Evolutionary conservation across 129 eudicot species (phyloP).

Genomic region (Tanacetum coccineum): DNA sequence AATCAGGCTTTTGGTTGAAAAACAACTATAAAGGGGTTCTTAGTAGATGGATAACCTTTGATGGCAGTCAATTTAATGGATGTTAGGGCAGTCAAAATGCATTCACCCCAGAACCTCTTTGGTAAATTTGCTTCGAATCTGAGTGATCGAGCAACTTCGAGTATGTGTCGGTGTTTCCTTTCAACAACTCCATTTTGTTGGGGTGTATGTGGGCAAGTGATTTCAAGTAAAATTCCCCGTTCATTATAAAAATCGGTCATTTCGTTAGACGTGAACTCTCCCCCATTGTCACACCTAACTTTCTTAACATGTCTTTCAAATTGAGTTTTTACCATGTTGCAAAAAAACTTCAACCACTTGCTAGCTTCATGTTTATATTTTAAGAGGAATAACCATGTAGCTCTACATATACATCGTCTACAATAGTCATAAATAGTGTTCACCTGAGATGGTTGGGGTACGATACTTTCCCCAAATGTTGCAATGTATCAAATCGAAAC

Average conservation of each 20-base stretch:
- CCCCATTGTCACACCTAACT: background rate
- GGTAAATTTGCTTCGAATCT: background rate
- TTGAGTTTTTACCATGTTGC: background rate
- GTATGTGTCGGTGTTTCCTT: background rate
- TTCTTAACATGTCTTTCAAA: constrained; percentile 1
- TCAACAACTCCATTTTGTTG: too few relatives aligned
- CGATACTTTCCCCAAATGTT: constrained; percentile 17
- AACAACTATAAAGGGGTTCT: background rate
- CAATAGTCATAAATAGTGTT: constrained; percentile 14
- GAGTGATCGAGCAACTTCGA: constrained; percentile 3
- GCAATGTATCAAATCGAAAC: constrained; percentile 17
- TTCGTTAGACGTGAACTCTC: background rate
- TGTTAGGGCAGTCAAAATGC: background rate
- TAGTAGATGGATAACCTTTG: background rate
- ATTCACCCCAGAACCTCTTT: background rate
- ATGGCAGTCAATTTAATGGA: background rate
- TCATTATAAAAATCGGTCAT: background rate
- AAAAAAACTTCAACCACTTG: constrained; percentile 10
- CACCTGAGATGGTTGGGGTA: constrained; percentile 15
- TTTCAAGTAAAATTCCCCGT: constrained; percentile 1
- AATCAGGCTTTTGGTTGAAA: background rate
- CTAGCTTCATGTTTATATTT: constrained; percentile 15
- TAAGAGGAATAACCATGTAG: constrained; percentile 15
- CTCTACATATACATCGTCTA: constrained; percentile 20
- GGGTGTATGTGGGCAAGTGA: background rate